Percentiles rank a stretch among this genome's conserved stretches.
Conservation (phyloP, 768 basidiomycete genomes). For the Mycena rosella region DNA sequence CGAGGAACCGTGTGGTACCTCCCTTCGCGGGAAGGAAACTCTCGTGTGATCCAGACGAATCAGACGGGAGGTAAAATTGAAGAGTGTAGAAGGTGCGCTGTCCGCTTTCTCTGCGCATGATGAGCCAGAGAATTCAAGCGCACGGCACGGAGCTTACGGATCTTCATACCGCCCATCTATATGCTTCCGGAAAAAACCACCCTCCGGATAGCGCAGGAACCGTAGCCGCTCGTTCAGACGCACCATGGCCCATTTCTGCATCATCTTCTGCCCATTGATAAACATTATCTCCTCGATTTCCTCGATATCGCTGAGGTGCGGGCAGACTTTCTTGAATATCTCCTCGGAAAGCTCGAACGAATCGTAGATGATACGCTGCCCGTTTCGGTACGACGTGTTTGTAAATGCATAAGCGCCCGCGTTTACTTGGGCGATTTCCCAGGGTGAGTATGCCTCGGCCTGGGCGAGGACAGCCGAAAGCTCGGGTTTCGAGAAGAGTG, state of each 20-base stretch:
- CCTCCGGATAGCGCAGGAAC: conserved; percentile 29
- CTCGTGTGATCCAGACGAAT: conserved; percentile 19
- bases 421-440: conserved; percentile 34
- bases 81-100: conserved; percentile 32
- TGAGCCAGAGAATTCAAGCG: not conserved
- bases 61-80: conserved; percentile 29
- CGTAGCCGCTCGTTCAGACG: conserved; percentile 35
- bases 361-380: conserved; percentile 34
- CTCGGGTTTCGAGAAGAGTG: conserved; percentile 25
- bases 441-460: conserved; percentile 26
- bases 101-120: not conserved
- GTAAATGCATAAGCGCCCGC: conserved; percentile 28
- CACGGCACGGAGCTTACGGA: not conserved
- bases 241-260: conserved; percentile 37
- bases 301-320: conserved; percentile 26
- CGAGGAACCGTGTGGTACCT: conserved; percentile 25
- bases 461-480: conserved; percentile 14
- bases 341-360: conserved; percentile 23
- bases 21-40: conserved; percentile 16
- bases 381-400: conserved; percentile 30
- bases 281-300: conserved; percentile 23
- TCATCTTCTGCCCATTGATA: conserved; percentile 1
- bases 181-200: conserved; percentile 31
- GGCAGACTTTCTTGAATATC: conserved; percentile 29
- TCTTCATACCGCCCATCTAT: conserved; percentile 15